Evolutionary conservation across 768 basidiomycete genomes (phyloP).

Genomic region (Psilocybe subaeruginosa): DNA sequence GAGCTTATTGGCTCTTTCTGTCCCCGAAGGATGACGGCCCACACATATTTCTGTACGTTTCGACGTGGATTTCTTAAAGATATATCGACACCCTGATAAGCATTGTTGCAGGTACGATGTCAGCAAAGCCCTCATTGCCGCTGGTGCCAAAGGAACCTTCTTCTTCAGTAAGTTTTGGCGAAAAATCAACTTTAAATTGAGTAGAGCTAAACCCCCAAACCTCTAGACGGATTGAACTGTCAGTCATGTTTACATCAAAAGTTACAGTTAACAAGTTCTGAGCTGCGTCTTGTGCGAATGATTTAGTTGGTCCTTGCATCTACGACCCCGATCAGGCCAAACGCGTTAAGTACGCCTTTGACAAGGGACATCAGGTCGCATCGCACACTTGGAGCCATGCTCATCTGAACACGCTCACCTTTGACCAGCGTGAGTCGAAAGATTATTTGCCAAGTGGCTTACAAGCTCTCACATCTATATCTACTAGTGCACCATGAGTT

Average conservation of each 20-base stretch:
- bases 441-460: not conserved
- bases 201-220: not conserved
- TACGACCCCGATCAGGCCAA: constrained; percentile 34
- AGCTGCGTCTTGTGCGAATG: not conserved
- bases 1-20: constrained; percentile 35
- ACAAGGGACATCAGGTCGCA: constrained; percentile 43
- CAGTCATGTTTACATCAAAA: not conserved
- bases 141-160: constrained; percentile 43
- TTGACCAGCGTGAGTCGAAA: constrained; percentile 36
- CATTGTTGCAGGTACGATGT: constrained; percentile 32
- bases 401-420: constrained; percentile 37
- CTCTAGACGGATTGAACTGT: constrained; percentile 42
- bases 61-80: not conserved
- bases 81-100: not conserved
- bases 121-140: constrained; percentile 31
- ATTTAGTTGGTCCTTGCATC: constrained; percentile 34
- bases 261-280: not conserved
- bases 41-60: constrained; percentile 35
- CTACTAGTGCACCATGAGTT: constrained; percentile 43
- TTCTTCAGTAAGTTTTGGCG: constrained; percentile 39
- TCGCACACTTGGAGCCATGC: constrained; percentile 49
- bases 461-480: not conserved
- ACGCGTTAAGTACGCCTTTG: constrained; percentile 37
- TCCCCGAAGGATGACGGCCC: constrained; percentile 45
- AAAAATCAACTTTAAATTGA: not conserved